Conservation (phyloP, 2,329 filamentous ascomycete genomes). For the Calonectria hawksworthii region DNA sequence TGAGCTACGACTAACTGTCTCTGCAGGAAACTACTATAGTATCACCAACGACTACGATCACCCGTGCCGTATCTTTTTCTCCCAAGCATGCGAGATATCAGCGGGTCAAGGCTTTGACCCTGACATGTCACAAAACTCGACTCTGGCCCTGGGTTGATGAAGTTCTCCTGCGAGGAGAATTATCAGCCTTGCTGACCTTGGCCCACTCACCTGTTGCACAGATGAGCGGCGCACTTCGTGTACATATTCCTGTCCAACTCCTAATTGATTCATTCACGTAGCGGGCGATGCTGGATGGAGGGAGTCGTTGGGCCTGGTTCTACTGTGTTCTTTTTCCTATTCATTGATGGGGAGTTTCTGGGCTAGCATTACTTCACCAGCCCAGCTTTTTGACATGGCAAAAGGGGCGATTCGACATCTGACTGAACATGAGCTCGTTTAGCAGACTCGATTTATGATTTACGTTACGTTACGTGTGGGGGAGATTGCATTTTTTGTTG, state of each 20-base stretch:
- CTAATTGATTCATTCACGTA: conserved; percentile 1
- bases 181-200: background rate
- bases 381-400: background rate
- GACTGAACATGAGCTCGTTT: conserved; percentile 21
- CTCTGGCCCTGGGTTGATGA: conserved; percentile 30
- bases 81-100: conserved; percentile 81
- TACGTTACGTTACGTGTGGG: conserved; percentile 33
- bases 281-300: conserved; percentile 15
- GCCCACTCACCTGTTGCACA: background rate
- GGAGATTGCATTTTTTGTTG: conserved; percentile 20
- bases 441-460: conserved; percentile 39
- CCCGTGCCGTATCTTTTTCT: conserved; percentile 88
- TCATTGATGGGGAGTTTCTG: conserved; percentile 22
- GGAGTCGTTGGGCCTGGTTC: background rate
- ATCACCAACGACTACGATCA: conserved; percentile 84
- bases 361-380: background rate
- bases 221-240: conserved; percentile 1
- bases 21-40: conserved; percentile 91
- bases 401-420: conserved; percentile 16
- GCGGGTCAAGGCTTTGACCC: conserved; percentile 43
- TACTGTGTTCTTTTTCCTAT: background rate
- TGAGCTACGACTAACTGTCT: conserved; percentile 17
- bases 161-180: background rate
- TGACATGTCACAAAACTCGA: conserved; percentile 39
- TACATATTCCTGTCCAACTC: conserved; percentile 17